Evolutionary conservation across 1,139 yeast genomes (phyloP).

Genomic region (Scheffersomyces insectosa): DNA sequence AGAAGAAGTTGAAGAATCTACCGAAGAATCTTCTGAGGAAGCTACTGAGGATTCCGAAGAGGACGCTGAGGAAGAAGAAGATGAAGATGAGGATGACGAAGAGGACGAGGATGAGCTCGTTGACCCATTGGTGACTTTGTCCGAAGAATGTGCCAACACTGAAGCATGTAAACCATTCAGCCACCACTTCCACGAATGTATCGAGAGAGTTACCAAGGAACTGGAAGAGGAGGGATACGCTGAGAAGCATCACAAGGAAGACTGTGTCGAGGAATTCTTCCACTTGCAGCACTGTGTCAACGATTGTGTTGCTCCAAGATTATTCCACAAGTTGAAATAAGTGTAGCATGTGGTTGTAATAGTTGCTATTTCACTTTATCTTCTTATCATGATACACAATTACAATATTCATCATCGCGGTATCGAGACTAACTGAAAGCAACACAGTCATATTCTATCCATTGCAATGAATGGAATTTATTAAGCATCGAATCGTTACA

Average conservation of each 20-base stretch:
- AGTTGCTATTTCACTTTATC: too few relatives aligned
- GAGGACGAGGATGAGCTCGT: slow-evolving; percentile 74
- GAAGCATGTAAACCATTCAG: slow-evolving; percentile 70
- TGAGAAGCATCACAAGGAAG: slow-evolving; percentile 83
- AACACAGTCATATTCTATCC: too few relatives aligned
- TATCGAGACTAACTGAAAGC: too few relatives aligned
- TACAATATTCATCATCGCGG: too few relatives aligned
- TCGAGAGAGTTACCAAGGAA: slow-evolving; percentile 88
- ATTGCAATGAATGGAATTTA: too few relatives aligned
- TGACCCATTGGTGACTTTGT: slow-evolving; percentile 69
- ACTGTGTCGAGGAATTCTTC: slow-evolving; percentile 97
- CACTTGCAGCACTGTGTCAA: slow-evolving; percentile 93
- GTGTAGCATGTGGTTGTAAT: slow-evolving; percentile 4
- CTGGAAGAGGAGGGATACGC: slow-evolving; percentile 82
- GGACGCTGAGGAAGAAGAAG: slow-evolving; percentile 57
- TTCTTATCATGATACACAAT: too few relatives aligned
- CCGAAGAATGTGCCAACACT: slow-evolving; percentile 67
- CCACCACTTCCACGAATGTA: slow-evolving; percentile 94
- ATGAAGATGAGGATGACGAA: slow-evolving; percentile 68
- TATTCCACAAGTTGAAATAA: slow-evolving; percentile 84
- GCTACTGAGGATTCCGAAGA: slow-evolving; percentile 48
- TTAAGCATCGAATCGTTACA: too few relatives aligned
- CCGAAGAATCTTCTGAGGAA: slow-evolving; percentile 38
- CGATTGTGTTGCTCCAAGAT: slow-evolving; percentile 89
- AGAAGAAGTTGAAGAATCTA: slow-evolving; percentile 27